Base-by-base conservation (phyloP, 2,329 filamentous ascomycete species). In the Hortaea werneckii region DNA sequence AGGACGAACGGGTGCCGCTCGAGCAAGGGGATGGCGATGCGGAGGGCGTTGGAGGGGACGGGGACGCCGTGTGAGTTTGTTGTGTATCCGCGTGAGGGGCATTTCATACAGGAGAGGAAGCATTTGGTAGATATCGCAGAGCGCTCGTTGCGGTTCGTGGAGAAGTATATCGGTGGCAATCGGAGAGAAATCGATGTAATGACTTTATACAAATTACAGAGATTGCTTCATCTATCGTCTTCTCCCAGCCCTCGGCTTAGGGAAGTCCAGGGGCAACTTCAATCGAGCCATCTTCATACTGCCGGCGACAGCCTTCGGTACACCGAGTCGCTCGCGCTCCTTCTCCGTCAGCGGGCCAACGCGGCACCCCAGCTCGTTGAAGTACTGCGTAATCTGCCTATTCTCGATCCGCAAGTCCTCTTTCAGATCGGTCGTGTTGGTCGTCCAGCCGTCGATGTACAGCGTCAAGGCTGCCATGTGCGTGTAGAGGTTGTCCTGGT, bases 181-280 rank as follows among this genome's bases (percentile, higher is more conserved):
- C 20, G 20, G 20, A 40, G 38, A 12, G 40, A 32, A 1, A 32
- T 32, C 13, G 39, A 41, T 1, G 11, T 34, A 13, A 20, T 4
- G 4, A 20, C 4, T 20, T 20, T 20, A 20, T 20, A 20, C 20
- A 20, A 20, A 20, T 20, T 20, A 20, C 20, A 20, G 20, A 20
- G 20, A 2, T 20, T 20, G 20, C 20, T 20, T 20, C 20, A 20
- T 20, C 43, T 46, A 54, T 46, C 44, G 46, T 50, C 41, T 51
- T 41, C 53, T 44, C 39, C 50, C 50, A 8, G 29, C 29, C 29
- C 46, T 43, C 58, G 69, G 62, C 69, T 83, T 88, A 1, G 90
- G 92, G 63, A 95, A 95, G 48, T 82, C 76, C 40, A 95, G 69
- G 3, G 92, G 92, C 51, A 95, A 65, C 56, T 76, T 78, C 57